Conservation (phyloP, 352 stramenopile species). For the Peronospora destructor region DNA sequence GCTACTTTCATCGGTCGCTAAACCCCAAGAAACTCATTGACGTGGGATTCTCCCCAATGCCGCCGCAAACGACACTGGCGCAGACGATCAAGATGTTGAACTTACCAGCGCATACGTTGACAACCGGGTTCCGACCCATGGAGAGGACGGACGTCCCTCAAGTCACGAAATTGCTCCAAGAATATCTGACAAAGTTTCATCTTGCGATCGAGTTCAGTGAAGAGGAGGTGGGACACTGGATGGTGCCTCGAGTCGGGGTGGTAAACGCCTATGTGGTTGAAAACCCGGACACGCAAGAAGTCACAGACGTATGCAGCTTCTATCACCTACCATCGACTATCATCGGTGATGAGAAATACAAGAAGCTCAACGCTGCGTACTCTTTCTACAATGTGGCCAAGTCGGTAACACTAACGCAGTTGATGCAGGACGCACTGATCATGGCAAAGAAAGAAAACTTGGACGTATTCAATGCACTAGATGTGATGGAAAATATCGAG, state of each 20-base stretch:
- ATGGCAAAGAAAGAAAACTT: conserved; percentile 55
- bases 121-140: conserved; percentile 58
- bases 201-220: conserved; percentile 88
- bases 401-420: conserved; percentile 35
- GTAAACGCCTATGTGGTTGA: conserved; percentile 93
- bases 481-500: conserved; percentile 61
- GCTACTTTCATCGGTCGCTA: conserved; percentile 97
- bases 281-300: conserved; percentile 55
- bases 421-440: conserved; percentile 54
- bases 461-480: conserved; percentile 71
- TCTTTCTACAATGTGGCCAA: conserved; percentile 96
- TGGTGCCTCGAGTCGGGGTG: conserved; percentile 92
- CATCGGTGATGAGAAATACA: conserved; percentile 92
- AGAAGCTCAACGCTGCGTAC: conserved; percentile 94
- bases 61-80: conserved; percentile 94
- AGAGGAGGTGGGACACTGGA: conserved; percentile 95
- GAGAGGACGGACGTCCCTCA: conserved; percentile 51
- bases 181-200: conserved; percentile 62
- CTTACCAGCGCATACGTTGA: conserved; percentile 48
- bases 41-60: conserved; percentile 93
- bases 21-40: conserved; percentile 99
- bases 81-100: conserved; percentile 91
- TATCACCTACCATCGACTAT: conserved; percentile 98
- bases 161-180: conserved; percentile 52
- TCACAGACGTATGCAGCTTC: conserved; percentile 96